Conservation (phyloP, 371 early-diverging fungal species). For the Actinomortierella ambigua region DNA sequence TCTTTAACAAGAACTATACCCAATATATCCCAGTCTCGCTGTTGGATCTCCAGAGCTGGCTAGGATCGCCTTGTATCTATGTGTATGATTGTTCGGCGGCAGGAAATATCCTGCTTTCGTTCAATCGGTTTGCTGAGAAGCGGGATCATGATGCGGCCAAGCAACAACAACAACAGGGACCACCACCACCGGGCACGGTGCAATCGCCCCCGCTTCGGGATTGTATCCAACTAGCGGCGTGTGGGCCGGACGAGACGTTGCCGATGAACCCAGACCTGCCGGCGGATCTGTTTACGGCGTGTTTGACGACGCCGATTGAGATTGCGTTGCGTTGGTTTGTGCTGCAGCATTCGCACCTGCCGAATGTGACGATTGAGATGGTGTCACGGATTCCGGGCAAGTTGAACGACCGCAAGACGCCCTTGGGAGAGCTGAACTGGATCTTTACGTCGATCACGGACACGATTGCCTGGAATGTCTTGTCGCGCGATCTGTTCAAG, state of each 20-base stretch:
- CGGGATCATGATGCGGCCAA: constrained; percentile 75
- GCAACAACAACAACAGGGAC: constrained; percentile 21
- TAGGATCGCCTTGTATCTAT: constrained; percentile 94
- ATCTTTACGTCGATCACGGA: constrained; percentile 98
- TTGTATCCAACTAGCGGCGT: constrained; percentile 95
- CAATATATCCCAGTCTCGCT: constrained; percentile 97
- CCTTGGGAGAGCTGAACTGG: constrained; percentile 97
- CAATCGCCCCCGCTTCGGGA: constrained; percentile 70
- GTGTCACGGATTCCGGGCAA: constrained; percentile 89
- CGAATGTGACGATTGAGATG: constrained; percentile 83
- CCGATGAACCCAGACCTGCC: constrained; percentile 95
- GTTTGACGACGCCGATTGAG: constrained; percentile 95
- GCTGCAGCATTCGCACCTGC: constrained; percentile 79
- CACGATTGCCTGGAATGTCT: constrained; percentile 97
- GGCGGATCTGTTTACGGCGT: constrained; percentile 95
- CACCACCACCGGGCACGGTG: constrained; percentile 33
- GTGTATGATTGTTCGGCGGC: constrained; percentile 97
- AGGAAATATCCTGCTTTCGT: constrained; percentile 88
- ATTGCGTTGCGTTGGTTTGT: constrained; percentile 94
- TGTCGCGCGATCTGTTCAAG: constrained; percentile 90
- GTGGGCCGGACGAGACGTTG: constrained; percentile 82
- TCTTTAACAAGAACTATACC: constrained; percentile 95
- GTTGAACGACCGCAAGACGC: constrained; percentile 89
- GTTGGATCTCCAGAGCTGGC: constrained; percentile 90
- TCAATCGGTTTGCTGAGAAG: constrained; percentile 86